A percentile compares a stretch with the other conserved stretches of the same genome.
Evolutionary conservation across 2,329 filamentous ascomycete species (phyloP).

Genomic region (Cladorrhinum sp.): DNA sequence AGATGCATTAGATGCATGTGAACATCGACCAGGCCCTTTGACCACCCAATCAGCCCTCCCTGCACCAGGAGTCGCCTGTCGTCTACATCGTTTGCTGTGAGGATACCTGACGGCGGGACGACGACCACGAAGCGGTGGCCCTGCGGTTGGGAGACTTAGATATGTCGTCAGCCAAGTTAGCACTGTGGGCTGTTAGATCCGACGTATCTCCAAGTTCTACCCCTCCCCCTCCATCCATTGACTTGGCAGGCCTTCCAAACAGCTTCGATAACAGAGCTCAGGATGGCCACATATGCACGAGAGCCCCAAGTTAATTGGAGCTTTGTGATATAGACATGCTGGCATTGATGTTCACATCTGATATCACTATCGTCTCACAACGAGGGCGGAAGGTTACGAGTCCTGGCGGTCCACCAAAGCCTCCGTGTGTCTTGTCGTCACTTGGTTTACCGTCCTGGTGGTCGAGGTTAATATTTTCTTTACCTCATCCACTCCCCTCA

Average conservation of each 20-base stretch:
- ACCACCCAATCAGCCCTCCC: constrained; percentile 3
- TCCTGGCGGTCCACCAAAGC: not conserved
- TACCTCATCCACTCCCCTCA: not conserved
- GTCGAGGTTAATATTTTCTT: not conserved
- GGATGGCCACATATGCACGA: not conserved
- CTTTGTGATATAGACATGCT: too few species aligned
- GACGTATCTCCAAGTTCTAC: not conserved
- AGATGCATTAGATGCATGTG: constrained; percentile 3
- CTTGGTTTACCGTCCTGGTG: not conserved
- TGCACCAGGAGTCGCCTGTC: not conserved
- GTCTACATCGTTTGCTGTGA: not conserved
- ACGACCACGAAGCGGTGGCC: not conserved
- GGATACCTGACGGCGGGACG: not conserved
- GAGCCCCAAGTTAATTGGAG: too few species aligned
- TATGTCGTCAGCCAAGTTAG: constrained; percentile 1
- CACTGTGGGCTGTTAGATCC: not conserved
- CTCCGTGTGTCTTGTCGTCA: not conserved
- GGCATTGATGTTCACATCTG: not conserved
- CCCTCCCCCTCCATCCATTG: constrained; percentile 1
- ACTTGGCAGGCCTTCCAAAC: not conserved
- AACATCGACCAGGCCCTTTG: not conserved
- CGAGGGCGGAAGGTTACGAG: not conserved
- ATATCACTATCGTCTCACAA: not conserved
- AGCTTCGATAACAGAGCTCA: not conserved
- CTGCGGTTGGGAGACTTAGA: not conserved